Evolutionary conservation across 1,284 basidiomycete genomes (phyloP), one percentile per base, ranked within the genome.

Genomic region (Singerocomus rubriflavus): DNA sequence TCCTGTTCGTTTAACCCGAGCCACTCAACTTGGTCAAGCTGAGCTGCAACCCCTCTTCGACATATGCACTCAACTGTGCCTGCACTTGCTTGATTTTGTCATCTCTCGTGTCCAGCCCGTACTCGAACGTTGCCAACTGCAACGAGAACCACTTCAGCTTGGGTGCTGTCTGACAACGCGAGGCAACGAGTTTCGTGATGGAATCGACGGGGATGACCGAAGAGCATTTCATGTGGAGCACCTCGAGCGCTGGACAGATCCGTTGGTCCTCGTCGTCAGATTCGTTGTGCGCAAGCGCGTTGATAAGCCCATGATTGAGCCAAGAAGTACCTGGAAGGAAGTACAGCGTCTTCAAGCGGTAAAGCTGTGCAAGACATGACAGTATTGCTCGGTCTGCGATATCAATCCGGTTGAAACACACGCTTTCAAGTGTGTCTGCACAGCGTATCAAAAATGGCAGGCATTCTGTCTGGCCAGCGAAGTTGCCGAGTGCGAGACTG

Each of bases 291-390:
- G 55, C 34, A 6, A 67, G 60, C 17, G 58, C 63, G 10, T 50
- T 25, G 39, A 65, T 34, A 35, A 70, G 58, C 17, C 60, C 58
- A 9, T 68, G 68, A 26, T 69, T 68, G 34, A 70, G 57, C 25
- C 64, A 47, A 4, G 68, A 50, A 16, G 61, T 43, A 2, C 65
- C 62, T 3, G 66, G 66, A 1, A 70, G 44, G 35, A 57, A 57
- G 6, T 49, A 36, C 37, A 70, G 10, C 30, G 34, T 42, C 45
- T 50, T 62, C 1, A 70, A 21, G 2, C 30, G 54, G 33, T 40
- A 47, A 5, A 69, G 50, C 12, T 53, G 63, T 3, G 33, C 44
- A 21, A 66, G 47, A 27, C 68, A 70, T 4, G 50, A 38, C 14
- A 66, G 0, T 2, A 70, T 25, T 3, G 45, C 41, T 0, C 36